These are phyloP conservation scores for Bipolaris zeicola DNA, from an alignment of 2,329 filamentous ascomycete genomes.

Conservation along the genomic window DNA sequence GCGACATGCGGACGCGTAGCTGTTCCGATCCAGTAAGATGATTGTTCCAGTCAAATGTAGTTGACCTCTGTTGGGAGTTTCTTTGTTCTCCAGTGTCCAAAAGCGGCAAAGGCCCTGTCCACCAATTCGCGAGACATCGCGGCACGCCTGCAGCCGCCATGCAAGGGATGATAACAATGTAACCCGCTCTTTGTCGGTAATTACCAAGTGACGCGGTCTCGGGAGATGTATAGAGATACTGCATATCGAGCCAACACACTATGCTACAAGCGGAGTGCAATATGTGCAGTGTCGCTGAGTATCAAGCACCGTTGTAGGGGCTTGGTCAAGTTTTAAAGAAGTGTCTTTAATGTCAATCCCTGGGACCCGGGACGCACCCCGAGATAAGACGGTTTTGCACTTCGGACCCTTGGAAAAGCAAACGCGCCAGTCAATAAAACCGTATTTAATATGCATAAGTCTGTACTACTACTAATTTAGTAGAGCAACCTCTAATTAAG, in stretches of 20 bases:
- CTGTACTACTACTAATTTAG: no score
- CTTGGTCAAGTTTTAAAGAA: constrained; percentile 27
- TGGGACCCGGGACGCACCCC: no score
- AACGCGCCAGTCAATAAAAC: no score
- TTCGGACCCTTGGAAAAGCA: no score
- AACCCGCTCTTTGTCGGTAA: constrained; percentile 24
- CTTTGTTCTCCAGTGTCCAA: constrained; percentile 44
- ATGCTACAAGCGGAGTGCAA: constrained; percentile 7
- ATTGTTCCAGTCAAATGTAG: constrained; percentile 46
- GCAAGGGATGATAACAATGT: constrained; percentile 45
- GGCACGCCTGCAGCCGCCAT: constrained; percentile 33
- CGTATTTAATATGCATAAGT: no score
- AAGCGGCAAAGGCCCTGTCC: constrained; percentile 41
- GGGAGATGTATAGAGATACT: constrained; percentile 21
- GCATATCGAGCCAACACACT: constrained; percentile 5
- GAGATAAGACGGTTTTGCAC: no score
- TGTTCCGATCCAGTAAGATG: constrained; percentile 37
- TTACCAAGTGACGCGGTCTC: constrained; percentile 22
- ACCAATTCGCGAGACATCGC: constrained; percentile 43
- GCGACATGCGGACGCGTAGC: constrained; percentile 22
- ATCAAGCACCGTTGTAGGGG: neutral
- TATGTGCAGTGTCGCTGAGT: constrained; percentile 4
- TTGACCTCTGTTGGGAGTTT: constrained; percentile 36
- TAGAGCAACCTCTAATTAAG: no score
- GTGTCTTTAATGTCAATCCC: constrained; percentile 8